A percentile compares a stretch with the other conserved stretches of the same genome.
These are phyloP conservation scores for Metschnikowia lochheadii DNA, from an alignment of 805 yeast genomes.

Conservation along the genomic window DNA sequence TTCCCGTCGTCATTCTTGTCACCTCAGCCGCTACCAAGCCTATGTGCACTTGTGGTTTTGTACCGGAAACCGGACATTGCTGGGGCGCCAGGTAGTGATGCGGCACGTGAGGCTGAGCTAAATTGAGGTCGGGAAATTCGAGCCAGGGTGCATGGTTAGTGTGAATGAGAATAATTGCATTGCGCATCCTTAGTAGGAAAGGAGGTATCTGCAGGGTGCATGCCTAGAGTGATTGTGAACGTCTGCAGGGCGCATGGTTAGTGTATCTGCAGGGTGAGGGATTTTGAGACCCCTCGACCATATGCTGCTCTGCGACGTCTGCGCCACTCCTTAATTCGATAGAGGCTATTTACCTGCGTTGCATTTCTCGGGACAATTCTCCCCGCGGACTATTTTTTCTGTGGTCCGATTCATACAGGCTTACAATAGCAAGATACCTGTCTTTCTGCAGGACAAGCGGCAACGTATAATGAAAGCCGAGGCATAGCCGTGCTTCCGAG, in stretches of 20 bases:
- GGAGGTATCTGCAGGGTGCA: not conserved
- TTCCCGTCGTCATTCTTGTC: too few relatives aligned
- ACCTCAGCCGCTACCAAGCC: too few relatives aligned
- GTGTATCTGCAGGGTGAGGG: not conserved
- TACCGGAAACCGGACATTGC: not conserved
- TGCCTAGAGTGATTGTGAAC: not conserved
- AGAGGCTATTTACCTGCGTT: not conserved
- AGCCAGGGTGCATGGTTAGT: not conserved
- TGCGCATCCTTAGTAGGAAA: not conserved
- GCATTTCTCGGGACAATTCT: not conserved
- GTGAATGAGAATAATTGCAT: not conserved
- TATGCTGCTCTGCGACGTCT: not conserved
- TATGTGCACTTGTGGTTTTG: not conserved
- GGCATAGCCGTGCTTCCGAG: slow-evolving; percentile 2
- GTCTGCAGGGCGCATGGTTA: not conserved
- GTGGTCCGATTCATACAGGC: not conserved
- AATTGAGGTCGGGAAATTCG: not conserved
- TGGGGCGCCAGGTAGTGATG: not conserved
- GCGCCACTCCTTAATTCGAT: not conserved
- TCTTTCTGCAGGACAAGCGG: not conserved
- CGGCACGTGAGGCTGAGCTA: slow-evolving; percentile 1
- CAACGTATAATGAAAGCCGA: not conserved
- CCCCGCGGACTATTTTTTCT: not conserved
- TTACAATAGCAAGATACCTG: not conserved
- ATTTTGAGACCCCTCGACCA: not conserved